phyloP scores from a whole-genome alignment of 176 grass and related monocot species.

The sorghum (Sorghum bicolor) region DNA sequence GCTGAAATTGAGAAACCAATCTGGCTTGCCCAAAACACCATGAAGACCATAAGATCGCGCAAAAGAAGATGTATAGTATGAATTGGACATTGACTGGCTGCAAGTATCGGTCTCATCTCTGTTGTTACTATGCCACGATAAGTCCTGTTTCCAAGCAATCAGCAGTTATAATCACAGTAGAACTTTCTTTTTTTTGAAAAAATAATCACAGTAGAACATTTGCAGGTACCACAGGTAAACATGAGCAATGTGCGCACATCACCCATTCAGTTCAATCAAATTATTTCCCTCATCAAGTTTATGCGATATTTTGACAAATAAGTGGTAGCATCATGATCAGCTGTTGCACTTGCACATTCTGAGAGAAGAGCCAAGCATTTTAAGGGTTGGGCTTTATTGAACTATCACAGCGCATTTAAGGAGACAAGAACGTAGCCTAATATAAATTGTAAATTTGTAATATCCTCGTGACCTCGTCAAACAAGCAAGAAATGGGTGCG shows the following conservation, averaged over 20 bases:
- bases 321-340: neutral
- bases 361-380: neutral
- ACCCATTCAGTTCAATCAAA: neutral
- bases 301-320: neutral
- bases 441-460: too few relatives aligned
- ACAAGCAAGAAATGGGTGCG: neutral
- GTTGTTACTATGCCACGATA: constrained; percentile 2
- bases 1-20: constrained; percentile 21
- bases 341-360: neutral
- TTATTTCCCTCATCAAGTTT: neutral
- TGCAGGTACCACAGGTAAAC: neutral
- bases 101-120: constrained; percentile 18
- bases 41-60: constrained; percentile 11
- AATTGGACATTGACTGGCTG: neutral
- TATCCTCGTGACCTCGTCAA: neutral
- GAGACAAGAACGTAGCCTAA: neutral
- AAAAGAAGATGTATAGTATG: constrained; percentile 4
- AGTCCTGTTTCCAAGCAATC: constrained; percentile 4
- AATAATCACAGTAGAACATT: constrained; percentile 1
- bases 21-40: constrained; percentile 10
- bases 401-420: too few relatives aligned
- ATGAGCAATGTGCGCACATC: neutral
- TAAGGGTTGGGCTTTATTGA: neutral
- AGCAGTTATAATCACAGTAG: neutral
- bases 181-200: too few relatives aligned